Base-by-base conservation (phyloP, 192 early-diverging fungal genomes). In the Coemansia sp. region DNA sequence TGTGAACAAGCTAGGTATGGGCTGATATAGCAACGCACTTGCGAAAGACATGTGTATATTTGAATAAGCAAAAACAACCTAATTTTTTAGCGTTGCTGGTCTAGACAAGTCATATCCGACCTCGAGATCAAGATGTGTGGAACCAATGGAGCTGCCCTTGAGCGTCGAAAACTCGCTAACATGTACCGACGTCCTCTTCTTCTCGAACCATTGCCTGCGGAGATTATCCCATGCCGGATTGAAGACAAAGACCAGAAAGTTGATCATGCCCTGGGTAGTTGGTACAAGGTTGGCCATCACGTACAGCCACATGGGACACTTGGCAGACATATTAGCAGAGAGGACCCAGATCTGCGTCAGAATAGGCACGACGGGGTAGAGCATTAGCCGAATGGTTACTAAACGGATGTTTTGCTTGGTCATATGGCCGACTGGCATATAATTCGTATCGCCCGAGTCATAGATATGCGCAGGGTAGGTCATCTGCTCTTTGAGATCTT, bases 221-320 rank as follows among this genome's bases (percentile, higher is more conserved):
- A 60, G 29, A 2, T 32, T 34, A 46, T 80, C 73, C 69, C 74
- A 73, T 3, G 63, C 69, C 4, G 78, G 78, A 4, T 73, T 62
- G 12, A 37, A 36, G 23, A 65, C n/a, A 27, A 75, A 80, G 0
- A 72, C 46, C 5, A 80, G 64, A 32, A 80, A 61, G 60, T 80
- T 80, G 19, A 80, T 51, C 63, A 75, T 73, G 39, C 78, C 78
- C 25, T 80, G 78, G 1, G 70, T 69, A 15, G 78, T 70, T 1
- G 78, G 78, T 8, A 75, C 61, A 51, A 80, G 66, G 70, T 72
- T 80, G 29, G 73, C 78, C 58, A 80, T n/a, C n/a, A 80, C 66
- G 29, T 75, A 80, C 19, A 80, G 61, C 78, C 78, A 80, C 73
- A 75, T 75, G 23, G 78, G 78, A 14, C 63, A 69, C 5, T 60